These are phyloP conservation scores for Bruguiera sexangula DNA, from an alignment of 345 rosid species.

Conservation along the genomic window DNA sequence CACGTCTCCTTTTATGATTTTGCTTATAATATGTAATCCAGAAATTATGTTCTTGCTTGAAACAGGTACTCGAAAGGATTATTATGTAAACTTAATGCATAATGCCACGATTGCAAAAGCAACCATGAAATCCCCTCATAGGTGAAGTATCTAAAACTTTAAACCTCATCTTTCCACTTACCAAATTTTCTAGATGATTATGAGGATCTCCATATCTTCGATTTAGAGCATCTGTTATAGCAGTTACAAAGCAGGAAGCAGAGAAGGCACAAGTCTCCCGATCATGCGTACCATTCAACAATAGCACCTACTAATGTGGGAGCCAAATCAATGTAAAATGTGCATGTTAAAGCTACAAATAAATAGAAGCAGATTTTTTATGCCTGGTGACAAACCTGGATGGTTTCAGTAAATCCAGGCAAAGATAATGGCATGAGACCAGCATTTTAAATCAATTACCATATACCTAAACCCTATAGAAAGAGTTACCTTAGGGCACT, in stretches of 20 bases:
- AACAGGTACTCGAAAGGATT: neutral
- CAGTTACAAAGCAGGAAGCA: slow-evolving; percentile 77
- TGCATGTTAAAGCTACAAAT: neutral
- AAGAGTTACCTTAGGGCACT: slow-evolving; percentile 71
- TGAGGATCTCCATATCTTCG: slow-evolving; percentile 69
- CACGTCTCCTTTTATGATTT: slow-evolving; percentile 2
- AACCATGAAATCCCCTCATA: neutral
- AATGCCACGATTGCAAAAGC: neutral
- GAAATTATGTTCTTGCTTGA: neutral
- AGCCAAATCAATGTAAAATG: slow-evolving; percentile 1
- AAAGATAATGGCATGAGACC: slow-evolving; percentile 6
- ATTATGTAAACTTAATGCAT: neutral
- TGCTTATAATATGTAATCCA: neutral
- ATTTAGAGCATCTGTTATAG: slow-evolving; percentile 74
- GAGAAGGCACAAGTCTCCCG: slow-evolving; percentile 76
- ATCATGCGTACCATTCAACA: slow-evolving; percentile 78
- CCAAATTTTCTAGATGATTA: slow-evolving; percentile 52
- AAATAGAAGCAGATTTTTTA: neutral
- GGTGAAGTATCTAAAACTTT: neutral
- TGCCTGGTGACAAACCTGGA: neutral
- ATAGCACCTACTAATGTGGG: slow-evolving; percentile 46
- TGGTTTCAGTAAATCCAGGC: neutral
- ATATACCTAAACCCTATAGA: neutral
- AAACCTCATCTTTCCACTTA: slow-evolving; percentile 34
- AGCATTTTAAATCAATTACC: neutral